Evolutionary conservation across 768 basidiomycete genomes (phyloP), one percentile per base, ranked within the genome.

Genomic region (Rhodocollybia butyracea): DNA sequence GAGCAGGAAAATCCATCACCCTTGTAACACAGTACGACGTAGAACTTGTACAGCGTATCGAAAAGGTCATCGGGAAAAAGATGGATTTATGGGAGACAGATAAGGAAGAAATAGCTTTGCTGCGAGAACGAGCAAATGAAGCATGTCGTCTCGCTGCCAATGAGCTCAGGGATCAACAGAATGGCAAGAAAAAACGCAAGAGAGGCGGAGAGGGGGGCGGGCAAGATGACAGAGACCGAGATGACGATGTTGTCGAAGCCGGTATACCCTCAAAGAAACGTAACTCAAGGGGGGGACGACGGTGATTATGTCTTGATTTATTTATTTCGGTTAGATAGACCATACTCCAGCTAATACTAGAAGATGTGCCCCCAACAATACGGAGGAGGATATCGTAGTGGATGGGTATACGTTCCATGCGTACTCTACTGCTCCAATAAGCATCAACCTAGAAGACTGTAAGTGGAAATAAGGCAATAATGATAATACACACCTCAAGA

Each of bases 1-100:
- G 97, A 40, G 85, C 94, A 1, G 97, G 97, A 41, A 98, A 98
- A 74, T 88, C 92, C 1, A 90, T 99, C 63, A 97, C 95, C n/a
- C 82, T 99, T 39, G 94, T 98, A 22, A 93, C 96, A 5, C 97
- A 99, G 71, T 99, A 98, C 70, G 97, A 99, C 61, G 94, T 99
- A 53, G 97, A 98, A 71, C 80, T 98, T 42, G 72, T 98, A 4
- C 94, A 97, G 70, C 87, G 97, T 8, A 98, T 98, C 65, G 97
- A 99, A 69, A 78, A 83, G 21, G 94, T 96, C 6, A 85, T 89
- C 21, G 94, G 84, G 38, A 96, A 96, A 74, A 91, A 94, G 70
- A 89, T 99, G 85, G 88, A 87, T 50, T 73, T 88, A 34, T 98
- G 89, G 78, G 86, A 86, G 10, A 86, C 87, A 0, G 92, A 94